Evolutionary conservation across 2,329 filamentous ascomycete species (phyloP), one percentile per base, ranked within the genome.

Genomic region (Bertia moriformis): DNA sequence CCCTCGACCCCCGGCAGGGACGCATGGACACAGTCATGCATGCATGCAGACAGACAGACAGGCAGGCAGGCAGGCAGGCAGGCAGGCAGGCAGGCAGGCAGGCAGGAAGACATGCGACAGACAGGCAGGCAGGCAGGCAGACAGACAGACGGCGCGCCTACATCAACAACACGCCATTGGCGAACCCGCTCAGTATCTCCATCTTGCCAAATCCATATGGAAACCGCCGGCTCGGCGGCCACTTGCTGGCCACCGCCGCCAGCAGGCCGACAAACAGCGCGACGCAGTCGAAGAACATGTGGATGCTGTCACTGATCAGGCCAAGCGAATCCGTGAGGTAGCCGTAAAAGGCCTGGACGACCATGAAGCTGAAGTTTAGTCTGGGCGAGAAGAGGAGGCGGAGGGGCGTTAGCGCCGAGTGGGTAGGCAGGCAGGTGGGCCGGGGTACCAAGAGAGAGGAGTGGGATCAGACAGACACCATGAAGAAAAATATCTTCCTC

Each of bases 221-320:
- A 49, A 94, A 96, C 17, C 79, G 71, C 42, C 83, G 70, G 54
- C 82, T 94, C 1, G 87, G 83, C 1, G 88, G 87, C 88, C 91
- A 95, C 59, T 96, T 96, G 60, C 85, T 91, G 66, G 94, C 84
- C 4, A 98, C 87, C 2, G 89, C 82, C 18, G 91, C 91, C 48
- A 89, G 81, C 7, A 98, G 66, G 10, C 91, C 91, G 22, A 98
- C 87, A 1, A 84, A 74, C 19, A 98, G 69, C 15, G 89, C 91
- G 22, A 95, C 78, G 48, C 91, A 98, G 59, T 98, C 91, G 50
- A 98, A 96, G 52, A 98, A 89, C 91, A 98, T 98, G 61, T 98
- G 91, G 45, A 98, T 91, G 51, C 88, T 95, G 59, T 98, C 91
- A 48, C 87, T 94, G 15, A 98, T 73, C 14, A 98, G 69, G 3